A percentile compares a stretch with the other conserved stretches of the same genome.
These are phyloP conservation scores for Ploettnerulaceae sp. DNA, from an alignment of 2,329 filamentous ascomycete species.

Conservation along the genomic window DNA sequence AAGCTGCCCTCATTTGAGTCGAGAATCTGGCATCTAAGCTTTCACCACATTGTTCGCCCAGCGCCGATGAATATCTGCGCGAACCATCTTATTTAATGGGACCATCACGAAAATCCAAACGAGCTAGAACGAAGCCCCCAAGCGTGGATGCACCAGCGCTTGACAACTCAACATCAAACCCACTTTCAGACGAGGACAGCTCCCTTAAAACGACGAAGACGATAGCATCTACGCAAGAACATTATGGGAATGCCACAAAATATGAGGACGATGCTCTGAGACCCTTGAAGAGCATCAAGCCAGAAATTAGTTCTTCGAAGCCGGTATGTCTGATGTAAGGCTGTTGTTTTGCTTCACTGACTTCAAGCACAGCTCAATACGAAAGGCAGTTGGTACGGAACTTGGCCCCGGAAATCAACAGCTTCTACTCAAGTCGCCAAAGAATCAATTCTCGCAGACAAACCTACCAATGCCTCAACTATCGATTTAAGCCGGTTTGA, in stretches of 20 bases:
- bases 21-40: background rate
- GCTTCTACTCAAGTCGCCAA: constrained; percentile 56
- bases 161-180: constrained; percentile 5
- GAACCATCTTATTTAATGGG: constrained; percentile 24
- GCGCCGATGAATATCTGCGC: constrained; percentile 6
- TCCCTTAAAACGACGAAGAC: constrained; percentile 9
- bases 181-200: constrained; percentile 5
- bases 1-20: background rate
- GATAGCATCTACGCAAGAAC: constrained; percentile 6
- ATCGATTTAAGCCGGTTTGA: constrained; percentile 30
- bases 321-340: constrained; percentile 11
- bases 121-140: constrained; percentile 24
- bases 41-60: background rate
- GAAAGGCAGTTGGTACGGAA: constrained; percentile 53
- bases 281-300: constrained; percentile 12
- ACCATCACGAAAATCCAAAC: constrained; percentile 27
- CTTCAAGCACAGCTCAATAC: constrained; percentile 21
- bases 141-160: constrained; percentile 18
- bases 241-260: constrained; percentile 5
- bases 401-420: constrained; percentile 55
- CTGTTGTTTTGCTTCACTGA: constrained; percentile 8
- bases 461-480: constrained; percentile 27
- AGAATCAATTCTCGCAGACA: constrained; percentile 54
- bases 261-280: constrained; percentile 12
- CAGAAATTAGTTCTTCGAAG: constrained; percentile 14